Evolutionary conservation across 2,329 filamentous ascomycete species (phyloP).

Genomic region (Pleochaeta shiraiana): DNA sequence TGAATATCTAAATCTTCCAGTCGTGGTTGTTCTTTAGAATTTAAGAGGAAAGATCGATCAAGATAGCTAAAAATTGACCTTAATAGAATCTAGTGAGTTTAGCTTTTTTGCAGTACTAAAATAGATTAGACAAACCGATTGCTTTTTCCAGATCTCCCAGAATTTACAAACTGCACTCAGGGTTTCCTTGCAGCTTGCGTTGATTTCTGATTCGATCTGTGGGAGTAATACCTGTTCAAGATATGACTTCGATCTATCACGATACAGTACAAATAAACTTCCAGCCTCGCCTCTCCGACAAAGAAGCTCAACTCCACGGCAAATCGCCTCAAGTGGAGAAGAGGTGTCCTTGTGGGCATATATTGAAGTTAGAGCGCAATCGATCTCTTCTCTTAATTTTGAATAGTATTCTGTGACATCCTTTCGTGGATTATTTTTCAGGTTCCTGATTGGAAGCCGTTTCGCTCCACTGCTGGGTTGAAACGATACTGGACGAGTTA

Average conservation of each 20-base stretch:
- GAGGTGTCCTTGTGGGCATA: conserved; percentile 41
- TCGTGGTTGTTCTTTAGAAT: conserved; percentile 42
- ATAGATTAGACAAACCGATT: conserved; percentile 34
- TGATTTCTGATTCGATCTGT: conserved; percentile 28
- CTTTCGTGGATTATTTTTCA: conserved; percentile 36
- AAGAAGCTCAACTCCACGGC: conserved; percentile 76
- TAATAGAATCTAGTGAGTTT: conserved; percentile 38
- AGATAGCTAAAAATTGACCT: conserved; percentile 86
- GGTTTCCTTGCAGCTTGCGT: conserved; percentile 35
- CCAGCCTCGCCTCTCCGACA: conserved; percentile 58
- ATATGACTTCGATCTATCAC: conserved; percentile 42
- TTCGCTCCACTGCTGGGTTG: conserved; percentile 58
- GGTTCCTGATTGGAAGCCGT: conserved; percentile 86
- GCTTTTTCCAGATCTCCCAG: conserved; percentile 62
- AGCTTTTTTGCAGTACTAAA: conserved; percentile 5
- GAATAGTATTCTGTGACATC: conserved; percentile 60
- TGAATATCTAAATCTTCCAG: conserved; percentile 64
- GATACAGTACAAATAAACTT: conserved; percentile 43
- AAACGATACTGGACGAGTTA: conserved; percentile 24
- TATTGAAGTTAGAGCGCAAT: conserved; percentile 48
- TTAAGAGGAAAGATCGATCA: conserved; percentile 71
- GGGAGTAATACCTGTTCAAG: conserved; percentile 38
- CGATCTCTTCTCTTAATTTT: conserved; percentile 51
- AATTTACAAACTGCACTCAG: conserved; percentile 31
- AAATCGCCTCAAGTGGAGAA: conserved; percentile 73